Evolutionary conservation across 345 rosid species (phyloP).

Genomic region (Barbarea vulgaris): DNA sequence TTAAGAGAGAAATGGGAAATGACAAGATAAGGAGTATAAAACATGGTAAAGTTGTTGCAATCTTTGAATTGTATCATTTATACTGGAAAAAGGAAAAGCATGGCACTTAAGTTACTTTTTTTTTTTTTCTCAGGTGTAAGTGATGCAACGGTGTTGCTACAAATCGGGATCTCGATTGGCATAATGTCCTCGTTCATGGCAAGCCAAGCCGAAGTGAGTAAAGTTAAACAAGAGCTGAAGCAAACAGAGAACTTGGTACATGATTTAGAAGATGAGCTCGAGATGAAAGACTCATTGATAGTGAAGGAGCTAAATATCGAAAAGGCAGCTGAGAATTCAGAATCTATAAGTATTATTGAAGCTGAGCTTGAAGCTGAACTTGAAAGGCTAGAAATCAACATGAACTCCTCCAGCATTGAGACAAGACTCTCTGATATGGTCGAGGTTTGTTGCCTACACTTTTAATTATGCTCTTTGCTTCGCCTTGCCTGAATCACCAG

Average conservation of each 20-base stretch:
- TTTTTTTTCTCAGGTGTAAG: conserved; percentile 46
- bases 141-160: conserved; percentile 52
- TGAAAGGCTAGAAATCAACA: conserved; percentile 77
- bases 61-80: neutral
- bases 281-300: conserved; percentile 64
- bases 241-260: conserved; percentile 82
- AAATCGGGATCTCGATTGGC: conserved; percentile 77
- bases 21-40: conserved; percentile 41
- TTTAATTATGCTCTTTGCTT: neutral
- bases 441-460: conserved; percentile 51
- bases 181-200: conserved; percentile 56
- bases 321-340: conserved; percentile 52
- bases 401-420: conserved; percentile 50
- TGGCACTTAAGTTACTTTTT: conserved; percentile 22
- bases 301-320: conserved; percentile 34
- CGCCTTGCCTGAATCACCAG: conserved; percentile 3
- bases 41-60: conserved; percentile 30
- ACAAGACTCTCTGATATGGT: conserved; percentile 49
- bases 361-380: conserved; percentile 99
- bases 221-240: conserved; percentile 64
- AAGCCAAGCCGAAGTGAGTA: conserved; percentile 57
- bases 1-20: conserved; percentile 12
- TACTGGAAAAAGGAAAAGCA: neutral
- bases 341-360: conserved; percentile 75
- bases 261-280: conserved; percentile 80